Evolutionary conservation across 768 basidiomycete genomes (phyloP).

Genomic region (Amanita thiersii): DNA sequence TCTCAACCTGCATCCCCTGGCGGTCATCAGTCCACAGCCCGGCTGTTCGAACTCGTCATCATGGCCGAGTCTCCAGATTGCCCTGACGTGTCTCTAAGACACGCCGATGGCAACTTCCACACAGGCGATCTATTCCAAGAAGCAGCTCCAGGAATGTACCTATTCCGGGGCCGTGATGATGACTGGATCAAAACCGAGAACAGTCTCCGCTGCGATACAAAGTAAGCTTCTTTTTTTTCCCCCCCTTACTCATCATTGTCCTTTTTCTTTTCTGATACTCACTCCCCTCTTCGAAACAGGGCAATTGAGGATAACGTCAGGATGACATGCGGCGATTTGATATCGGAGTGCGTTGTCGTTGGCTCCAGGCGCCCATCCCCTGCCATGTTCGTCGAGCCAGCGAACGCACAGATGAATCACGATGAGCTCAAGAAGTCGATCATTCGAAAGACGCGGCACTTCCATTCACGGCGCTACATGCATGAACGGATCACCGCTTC

Average conservation of each 20-base stretch:
- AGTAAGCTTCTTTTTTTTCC: conserved; percentile 24
- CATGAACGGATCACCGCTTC: conserved; percentile 68
- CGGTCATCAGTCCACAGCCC: conserved; percentile 45
- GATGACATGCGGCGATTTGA: conserved; percentile 52
- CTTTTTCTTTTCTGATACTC: conserved; percentile 10
- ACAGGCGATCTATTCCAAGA: conserved; percentile 80
- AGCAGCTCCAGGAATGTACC: conserved; percentile 44
- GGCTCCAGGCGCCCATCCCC: conserved; percentile 72
- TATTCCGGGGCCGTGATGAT: conserved; percentile 67
- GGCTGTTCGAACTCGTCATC: conserved; percentile 63
- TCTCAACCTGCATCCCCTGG: conserved; percentile 29
- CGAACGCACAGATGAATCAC: conserved; percentile 35
- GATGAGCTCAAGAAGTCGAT: conserved; percentile 62
- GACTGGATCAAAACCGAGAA: conserved; percentile 85
- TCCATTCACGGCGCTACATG: conserved; percentile 68
- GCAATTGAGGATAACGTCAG: conserved; percentile 76
- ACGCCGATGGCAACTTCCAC: conserved; percentile 64
- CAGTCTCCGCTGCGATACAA: conserved; percentile 72
- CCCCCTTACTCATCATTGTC: not conserved
- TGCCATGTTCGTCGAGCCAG: conserved; percentile 66
- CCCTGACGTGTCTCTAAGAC: conserved; percentile 49
- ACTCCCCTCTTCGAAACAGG: conserved; percentile 22
- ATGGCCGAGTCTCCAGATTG: conserved; percentile 61
- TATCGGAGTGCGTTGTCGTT: conserved; percentile 71
- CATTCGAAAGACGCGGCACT: conserved; percentile 62